Conservation (phyloP, 2,329 filamentous ascomycete species). For the Penicillium corylophilum region DNA sequence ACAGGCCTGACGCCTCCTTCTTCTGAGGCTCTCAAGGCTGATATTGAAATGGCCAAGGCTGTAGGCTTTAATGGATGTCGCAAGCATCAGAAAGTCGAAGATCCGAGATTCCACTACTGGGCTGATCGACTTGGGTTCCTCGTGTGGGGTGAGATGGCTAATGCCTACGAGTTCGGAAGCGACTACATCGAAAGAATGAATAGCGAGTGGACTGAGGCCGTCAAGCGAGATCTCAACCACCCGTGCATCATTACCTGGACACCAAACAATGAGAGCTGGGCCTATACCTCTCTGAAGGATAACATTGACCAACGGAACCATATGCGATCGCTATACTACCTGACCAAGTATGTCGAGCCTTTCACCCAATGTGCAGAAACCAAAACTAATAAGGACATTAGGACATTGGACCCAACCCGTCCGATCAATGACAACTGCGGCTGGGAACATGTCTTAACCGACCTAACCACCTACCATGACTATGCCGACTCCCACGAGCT, state of each 20-base stretch:
- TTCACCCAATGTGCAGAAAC: not conserved
- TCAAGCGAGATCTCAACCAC: constrained; percentile 65
- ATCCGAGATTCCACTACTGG: constrained; percentile 65
- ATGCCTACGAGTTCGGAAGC: constrained; percentile 61
- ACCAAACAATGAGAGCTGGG: constrained; percentile 65
- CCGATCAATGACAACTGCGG: constrained; percentile 71
- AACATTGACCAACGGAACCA: constrained; percentile 62
- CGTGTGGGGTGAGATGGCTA: constrained; percentile 71
- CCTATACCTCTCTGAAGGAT: constrained; percentile 58
- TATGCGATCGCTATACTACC: constrained; percentile 61
- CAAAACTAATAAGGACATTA: constrained; percentile 13
- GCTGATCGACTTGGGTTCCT: constrained; percentile 65
- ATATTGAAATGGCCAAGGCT: constrained; percentile 62
- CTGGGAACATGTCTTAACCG: constrained; percentile 66
- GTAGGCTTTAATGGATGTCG: constrained; percentile 69
- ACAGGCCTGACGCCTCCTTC: constrained; percentile 66
- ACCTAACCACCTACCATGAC: constrained; percentile 68
- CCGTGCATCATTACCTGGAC: constrained; percentile 67
- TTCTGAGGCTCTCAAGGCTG: constrained; percentile 63
- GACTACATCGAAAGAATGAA: constrained; percentile 62
- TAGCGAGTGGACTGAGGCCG: constrained; percentile 63
- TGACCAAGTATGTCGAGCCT: constrained; percentile 55
- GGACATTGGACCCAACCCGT: constrained; percentile 60
- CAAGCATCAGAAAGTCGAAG: constrained; percentile 67
- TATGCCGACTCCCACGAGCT: constrained; percentile 61